Percentiles rank a stretch among this genome's conserved stretches.
These are phyloP conservation scores for Hypomontagnella submonticulosa DNA, from an alignment of 495 filamentous ascomycete genomes.

Conservation along the genomic window DNA sequence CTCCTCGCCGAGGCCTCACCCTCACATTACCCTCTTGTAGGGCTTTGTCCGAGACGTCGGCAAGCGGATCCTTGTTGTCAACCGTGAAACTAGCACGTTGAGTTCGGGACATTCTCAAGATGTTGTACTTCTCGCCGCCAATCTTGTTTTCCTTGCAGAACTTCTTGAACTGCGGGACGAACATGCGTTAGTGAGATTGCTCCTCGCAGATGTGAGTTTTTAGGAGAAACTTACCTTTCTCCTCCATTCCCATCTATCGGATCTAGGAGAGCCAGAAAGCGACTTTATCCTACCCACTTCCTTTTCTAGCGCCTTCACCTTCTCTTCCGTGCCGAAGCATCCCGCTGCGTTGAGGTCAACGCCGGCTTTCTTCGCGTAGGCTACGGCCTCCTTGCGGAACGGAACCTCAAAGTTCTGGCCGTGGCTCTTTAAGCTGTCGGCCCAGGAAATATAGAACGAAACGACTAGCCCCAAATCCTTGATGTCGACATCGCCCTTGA, in stretches of 20 bases:
- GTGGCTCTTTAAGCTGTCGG: constrained; percentile 13
- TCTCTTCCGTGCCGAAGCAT: constrained; percentile 35
- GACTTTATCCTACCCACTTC: constrained; percentile 31
- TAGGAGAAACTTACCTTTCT: constrained; percentile 24
- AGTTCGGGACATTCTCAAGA: constrained; percentile 34
- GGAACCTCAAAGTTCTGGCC: constrained; percentile 20
- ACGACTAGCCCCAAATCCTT: constrained; percentile 37
- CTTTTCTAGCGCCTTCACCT: constrained; percentile 22
- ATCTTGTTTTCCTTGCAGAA: constrained; percentile 37
- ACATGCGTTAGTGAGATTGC: background rate
- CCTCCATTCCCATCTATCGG: constrained; percentile 39
- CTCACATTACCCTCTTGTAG: constrained; percentile 33
- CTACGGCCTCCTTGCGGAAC: constrained; percentile 33
- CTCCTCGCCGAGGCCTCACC: constrained; percentile 29
- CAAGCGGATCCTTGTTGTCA: constrained; percentile 38
- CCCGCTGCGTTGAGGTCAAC: constrained; percentile 31
- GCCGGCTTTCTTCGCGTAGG: constrained; percentile 33
- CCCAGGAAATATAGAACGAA: constrained; percentile 35
- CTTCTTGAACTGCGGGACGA: constrained; percentile 30
- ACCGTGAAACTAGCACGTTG: constrained; percentile 31
- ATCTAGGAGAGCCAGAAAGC: constrained; percentile 16
- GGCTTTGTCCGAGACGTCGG: constrained; percentile 35
- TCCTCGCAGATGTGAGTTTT: background rate
- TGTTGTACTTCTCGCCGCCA: constrained; percentile 36
- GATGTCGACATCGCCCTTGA: constrained; percentile 33